Percentiles rank a stretch among this genome's conserved stretches.
Evolutionary conservation across 2,329 filamentous ascomycete species (phyloP).

Genomic region (Macrophomina pseudophaseolina): DNA sequence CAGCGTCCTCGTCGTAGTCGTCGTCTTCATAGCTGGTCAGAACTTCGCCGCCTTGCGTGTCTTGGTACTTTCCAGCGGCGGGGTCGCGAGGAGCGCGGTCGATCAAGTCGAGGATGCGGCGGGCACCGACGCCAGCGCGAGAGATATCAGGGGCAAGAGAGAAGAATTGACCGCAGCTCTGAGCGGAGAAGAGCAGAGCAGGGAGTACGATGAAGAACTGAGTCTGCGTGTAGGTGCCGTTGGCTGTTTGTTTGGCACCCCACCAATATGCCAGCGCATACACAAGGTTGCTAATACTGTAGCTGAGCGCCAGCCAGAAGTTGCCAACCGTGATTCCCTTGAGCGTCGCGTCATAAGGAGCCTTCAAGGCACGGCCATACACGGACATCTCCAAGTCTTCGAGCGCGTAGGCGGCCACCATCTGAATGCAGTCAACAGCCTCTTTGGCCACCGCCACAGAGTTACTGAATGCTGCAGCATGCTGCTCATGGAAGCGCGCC

Average conservation of each 20-base stretch:
- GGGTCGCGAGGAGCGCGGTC: background rate
- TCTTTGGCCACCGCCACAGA: conserved; percentile 49
- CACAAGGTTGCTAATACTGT: conserved; percentile 57
- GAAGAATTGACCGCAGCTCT: conserved; percentile 70
- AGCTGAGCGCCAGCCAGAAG: conserved; percentile 19
- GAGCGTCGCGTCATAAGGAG: conserved; percentile 36
- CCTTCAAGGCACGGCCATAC: conserved; percentile 44
- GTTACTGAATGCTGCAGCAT: conserved; percentile 46
- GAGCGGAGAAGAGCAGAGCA: conserved; percentile 69
- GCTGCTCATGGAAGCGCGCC: conserved; percentile 72
- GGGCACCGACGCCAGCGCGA: background rate
- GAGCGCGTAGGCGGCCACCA: conserved; percentile 47
- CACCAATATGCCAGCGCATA: conserved; percentile 75
- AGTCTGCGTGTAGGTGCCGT: conserved; percentile 54
- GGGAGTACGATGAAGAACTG: conserved; percentile 67
- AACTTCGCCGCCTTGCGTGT: background rate
- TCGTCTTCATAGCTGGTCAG: background rate
- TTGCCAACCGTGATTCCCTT: conserved; percentile 43
- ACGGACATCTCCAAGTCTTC: conserved; percentile 44
- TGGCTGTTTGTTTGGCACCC: conserved; percentile 52
- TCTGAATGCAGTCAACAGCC: conserved; percentile 49
- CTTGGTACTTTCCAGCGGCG: background rate
- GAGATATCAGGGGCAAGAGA: conserved; percentile 54
- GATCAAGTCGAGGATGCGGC: conserved; percentile 15
- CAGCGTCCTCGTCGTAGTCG: background rate